A percentile compares a stretch with the other conserved stretches of the same genome.
Evolutionary conservation across 495 filamentous ascomycete species (phyloP).

Genomic region (Astrothelium macrocarpum): DNA sequence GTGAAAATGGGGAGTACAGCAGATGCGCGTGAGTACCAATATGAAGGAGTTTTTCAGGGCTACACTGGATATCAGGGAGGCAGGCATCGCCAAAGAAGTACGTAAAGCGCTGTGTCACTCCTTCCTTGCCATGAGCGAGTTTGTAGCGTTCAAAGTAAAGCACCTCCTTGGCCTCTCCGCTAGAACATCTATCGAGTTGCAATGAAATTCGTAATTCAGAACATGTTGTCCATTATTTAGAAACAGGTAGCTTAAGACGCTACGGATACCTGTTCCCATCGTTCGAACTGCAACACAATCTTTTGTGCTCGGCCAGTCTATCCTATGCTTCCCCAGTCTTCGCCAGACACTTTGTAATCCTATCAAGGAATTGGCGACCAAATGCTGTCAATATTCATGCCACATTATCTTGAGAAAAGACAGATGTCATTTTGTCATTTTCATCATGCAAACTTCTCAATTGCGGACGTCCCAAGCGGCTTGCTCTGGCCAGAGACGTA

Average conservation of each 20-base stretch:
- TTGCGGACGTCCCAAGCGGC: not conserved
- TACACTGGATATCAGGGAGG: conserved; percentile 4
- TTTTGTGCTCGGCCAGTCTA: not conserved
- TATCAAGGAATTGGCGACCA: too few relatives aligned
- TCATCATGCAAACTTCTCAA: not conserved
- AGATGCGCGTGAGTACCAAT: conserved; percentile 9
- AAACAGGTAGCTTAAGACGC: not conserved
- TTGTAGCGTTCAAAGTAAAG: not conserved
- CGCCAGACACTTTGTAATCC: not conserved
- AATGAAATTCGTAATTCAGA: too few relatives aligned
- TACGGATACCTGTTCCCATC: too few relatives aligned
- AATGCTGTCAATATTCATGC: too few relatives aligned
- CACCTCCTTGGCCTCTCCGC: too few relatives aligned
- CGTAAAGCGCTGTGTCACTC: not conserved
- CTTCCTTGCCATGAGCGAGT: not conserved
- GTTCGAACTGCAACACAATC: too few relatives aligned
- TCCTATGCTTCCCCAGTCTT: not conserved
- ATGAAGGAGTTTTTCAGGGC: conserved; percentile 9
- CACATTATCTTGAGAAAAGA: too few relatives aligned
- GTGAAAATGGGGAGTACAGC: not conserved
- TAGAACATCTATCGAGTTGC: too few relatives aligned
- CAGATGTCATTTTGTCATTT: not conserved
- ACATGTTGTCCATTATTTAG: not conserved
- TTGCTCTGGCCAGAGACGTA: not conserved
- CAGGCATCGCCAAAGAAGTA: conserved; percentile 2